A percentile compares a stretch with the other conserved stretches of the same genome.
These are phyloP conservation scores for Emergomyces pasteurianus DNA, from an alignment of 2,329 filamentous ascomycete species.

Conservation along the genomic window DNA sequence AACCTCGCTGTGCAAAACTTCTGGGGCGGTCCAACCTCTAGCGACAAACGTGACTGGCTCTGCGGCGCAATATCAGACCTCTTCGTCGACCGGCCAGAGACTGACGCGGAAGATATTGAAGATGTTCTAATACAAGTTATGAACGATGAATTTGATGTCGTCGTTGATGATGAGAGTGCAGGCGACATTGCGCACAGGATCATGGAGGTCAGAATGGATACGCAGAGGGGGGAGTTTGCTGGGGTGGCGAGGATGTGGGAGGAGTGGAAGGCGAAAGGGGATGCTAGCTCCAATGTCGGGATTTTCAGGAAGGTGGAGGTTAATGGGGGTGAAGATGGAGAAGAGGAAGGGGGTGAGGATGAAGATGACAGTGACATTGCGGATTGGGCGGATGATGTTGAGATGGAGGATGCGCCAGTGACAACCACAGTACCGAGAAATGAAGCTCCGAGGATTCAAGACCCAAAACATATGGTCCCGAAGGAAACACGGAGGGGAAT, in stretches of 20 bases:
- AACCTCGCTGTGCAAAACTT: slow-evolving; percentile 73
- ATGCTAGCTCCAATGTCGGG: slow-evolving; percentile 37
- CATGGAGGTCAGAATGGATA: slow-evolving; percentile 53
- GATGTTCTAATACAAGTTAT: slow-evolving; percentile 77
- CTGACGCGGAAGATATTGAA: slow-evolving; percentile 71
- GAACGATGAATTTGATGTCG: slow-evolving; percentile 89
- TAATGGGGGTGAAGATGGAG: slow-evolving; percentile 29
- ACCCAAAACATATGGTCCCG: not conserved
- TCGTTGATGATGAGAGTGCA: slow-evolving; percentile 80
- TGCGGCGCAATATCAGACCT: slow-evolving; percentile 77
- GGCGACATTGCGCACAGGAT: slow-evolving; percentile 62
- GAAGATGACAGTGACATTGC: slow-evolving; percentile 41
- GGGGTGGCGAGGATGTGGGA: slow-evolving; percentile 51
- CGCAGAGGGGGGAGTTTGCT: slow-evolving; percentile 53
- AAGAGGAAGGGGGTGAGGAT: slow-evolving; percentile 34
- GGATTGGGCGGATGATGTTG: slow-evolving; percentile 43
- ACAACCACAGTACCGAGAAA: slow-evolving; percentile 15
- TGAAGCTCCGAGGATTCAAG: not conserved
- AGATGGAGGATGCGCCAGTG: slow-evolving; percentile 58
- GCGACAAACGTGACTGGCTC: slow-evolving; percentile 93
- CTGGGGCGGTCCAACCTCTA: slow-evolving; percentile 74
- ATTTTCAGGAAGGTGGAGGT: slow-evolving; percentile 28
- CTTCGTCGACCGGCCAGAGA: slow-evolving; percentile 48
- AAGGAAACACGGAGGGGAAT: not conserved
- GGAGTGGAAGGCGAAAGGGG: slow-evolving; percentile 25